Evolutionary conservation across 305 asterid genomes (phyloP).

Genomic region (Fraxinus sp.): DNA sequence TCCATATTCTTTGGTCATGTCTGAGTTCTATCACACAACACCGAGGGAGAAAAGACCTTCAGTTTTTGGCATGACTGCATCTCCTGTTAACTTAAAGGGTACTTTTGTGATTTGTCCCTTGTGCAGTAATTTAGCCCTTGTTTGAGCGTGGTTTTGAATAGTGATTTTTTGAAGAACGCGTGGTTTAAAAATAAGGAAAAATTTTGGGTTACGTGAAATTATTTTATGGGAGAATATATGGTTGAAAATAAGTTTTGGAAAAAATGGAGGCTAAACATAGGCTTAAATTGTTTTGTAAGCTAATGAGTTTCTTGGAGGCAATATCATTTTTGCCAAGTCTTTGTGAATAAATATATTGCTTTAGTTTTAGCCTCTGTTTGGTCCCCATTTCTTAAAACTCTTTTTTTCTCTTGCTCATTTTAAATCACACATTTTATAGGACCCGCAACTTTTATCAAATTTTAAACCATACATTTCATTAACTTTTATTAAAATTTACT

Average conservation of each 20-base stretch:
- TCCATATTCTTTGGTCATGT: slow-evolving; percentile 98
- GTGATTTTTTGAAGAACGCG: not conserved
- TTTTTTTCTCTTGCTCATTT: not conserved
- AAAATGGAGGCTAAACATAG: not conserved
- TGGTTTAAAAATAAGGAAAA: not conserved
- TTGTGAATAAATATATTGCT: not conserved
- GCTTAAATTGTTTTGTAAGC: slow-evolving; percentile 7
- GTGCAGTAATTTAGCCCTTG: not conserved
- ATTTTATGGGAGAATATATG: not conserved
- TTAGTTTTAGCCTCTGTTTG: not conserved
- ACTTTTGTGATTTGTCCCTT: slow-evolving; percentile 27
- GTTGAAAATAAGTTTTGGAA: not conserved
- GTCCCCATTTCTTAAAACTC: not conserved
- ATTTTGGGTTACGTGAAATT: not conserved
- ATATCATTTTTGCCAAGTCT: slow-evolving; percentile 6
- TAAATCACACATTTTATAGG: not conserved
- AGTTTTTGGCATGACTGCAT: slow-evolving; percentile 99
- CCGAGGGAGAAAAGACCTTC: slow-evolving; percentile 91
- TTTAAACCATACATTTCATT: not conserved
- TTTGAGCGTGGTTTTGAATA: not conserved
- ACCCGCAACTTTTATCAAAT: not conserved
- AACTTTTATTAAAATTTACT: not conserved
- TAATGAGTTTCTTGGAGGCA: slow-evolving; percentile 15
- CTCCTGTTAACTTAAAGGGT: slow-evolving; percentile 99
- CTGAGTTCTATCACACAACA: slow-evolving; percentile 94